Base-by-base conservation (phyloP, 2,329 filamentous ascomycete species). In the Colletotrichum magnum region DNA sequence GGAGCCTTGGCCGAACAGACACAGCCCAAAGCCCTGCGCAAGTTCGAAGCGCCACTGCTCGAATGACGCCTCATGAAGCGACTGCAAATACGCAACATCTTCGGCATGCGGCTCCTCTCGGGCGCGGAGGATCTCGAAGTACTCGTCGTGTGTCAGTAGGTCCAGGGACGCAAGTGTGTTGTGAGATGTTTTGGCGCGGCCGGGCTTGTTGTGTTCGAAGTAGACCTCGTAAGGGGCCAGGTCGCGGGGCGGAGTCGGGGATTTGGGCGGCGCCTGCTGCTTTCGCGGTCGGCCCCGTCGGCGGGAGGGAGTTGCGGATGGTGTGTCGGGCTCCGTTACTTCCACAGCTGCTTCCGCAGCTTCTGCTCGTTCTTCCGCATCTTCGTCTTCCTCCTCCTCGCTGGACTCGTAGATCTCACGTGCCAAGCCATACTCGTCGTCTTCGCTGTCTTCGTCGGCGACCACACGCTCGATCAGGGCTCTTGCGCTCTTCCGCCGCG, bases 21-120 rank as follows among this genome's bases (percentile, higher is more conserved):
- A 97, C 59, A 98, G 85, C 75, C 93, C 94, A 84, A 97, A 98
- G 24, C 91, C 90, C 78, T 97, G 90, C 5, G 90, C 86, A 16
- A 98, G 87, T 82, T 99, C 96, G 78, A 98, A 98, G 0, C 88
- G 83, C 96, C 96, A 99, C 78, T 98, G 96, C 2, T 92, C 88
- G 78, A 97, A 98, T 0, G 93, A 94, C 70, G 92, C 89, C 52
- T 89, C 85, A 77, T 98, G 95, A 24, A 97, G 81, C 6, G 89
- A 87, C 73, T 93, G 86, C 28, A 99, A 84, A 72, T 92, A 92
- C 18, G 88, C 85, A 58, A 93, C 88, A 72, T 97, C 93, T 3
- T 86, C 80, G 41, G 84, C 83, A 78, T 97, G 95, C 0, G 88
- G 88, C 73, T 97, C 92, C 68, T 85, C 77, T 72, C 90, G 89